Evolutionary conservation across 2,329 filamentous ascomycete species (phyloP).

Genomic region (Davidsoniella virescens): DNA sequence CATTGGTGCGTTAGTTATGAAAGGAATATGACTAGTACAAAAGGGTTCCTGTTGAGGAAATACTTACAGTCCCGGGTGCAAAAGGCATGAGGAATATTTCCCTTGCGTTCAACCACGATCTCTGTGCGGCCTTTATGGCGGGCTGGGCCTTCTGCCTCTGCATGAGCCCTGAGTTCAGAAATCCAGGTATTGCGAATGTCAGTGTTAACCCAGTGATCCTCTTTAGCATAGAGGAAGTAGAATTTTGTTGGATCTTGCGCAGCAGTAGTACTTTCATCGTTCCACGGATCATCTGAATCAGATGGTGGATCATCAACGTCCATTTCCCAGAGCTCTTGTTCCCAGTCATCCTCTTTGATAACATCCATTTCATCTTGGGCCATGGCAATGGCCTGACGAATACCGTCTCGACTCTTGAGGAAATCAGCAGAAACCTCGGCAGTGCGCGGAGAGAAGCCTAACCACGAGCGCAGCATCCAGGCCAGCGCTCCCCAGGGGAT

Average conservation of each 20-base stretch:
- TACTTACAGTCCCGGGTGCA: constrained; percentile 28
- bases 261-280: constrained; percentile 6
- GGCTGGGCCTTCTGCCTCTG: background rate
- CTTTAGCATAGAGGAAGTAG: constrained; percentile 41
- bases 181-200: constrained; percentile 41
- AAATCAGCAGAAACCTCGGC: constrained; percentile 36
- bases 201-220: constrained; percentile 47
- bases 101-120: constrained; percentile 36
- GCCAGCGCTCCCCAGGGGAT: constrained; percentile 25
- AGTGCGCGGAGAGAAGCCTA: constrained; percentile 33
- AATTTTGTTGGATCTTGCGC: constrained; percentile 26
- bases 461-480: constrained; percentile 26
- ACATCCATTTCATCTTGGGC: constrained; percentile 42
- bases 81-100: constrained; percentile 42
- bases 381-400: constrained; percentile 43
- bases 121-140: constrained; percentile 25
- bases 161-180: constrained; percentile 13
- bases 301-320: constrained; percentile 7
- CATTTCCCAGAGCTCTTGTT: constrained; percentile 38
- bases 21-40: background rate
- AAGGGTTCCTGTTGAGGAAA: background rate
- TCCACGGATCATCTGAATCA: constrained; percentile 1
- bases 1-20: background rate
- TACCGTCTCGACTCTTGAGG: constrained; percentile 38
- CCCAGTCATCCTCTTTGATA: constrained; percentile 44